Percentiles rank a stretch among this genome's conserved stretches.
These are phyloP conservation scores for Torrubiella hemipterigena DNA, from an alignment of 2,329 filamentous ascomycete genomes.

Conservation along the genomic window DNA sequence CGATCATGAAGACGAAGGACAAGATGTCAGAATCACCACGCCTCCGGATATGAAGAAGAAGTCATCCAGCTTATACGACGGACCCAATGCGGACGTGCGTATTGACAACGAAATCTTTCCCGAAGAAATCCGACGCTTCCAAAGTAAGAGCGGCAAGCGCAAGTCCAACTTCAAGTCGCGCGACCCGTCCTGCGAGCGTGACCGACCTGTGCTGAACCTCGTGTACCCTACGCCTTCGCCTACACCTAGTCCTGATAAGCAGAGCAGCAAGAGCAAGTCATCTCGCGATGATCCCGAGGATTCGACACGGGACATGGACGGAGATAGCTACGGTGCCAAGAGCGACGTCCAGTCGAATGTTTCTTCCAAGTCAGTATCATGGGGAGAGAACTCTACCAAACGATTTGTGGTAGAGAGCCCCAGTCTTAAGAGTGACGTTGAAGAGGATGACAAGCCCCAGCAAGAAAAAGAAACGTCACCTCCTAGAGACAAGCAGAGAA, in stretches of 20 bases:
- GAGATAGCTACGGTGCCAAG: conserved; percentile 21
- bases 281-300: conserved; percentile 8
- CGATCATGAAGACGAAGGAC: conserved; percentile 22
- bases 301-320: conserved; percentile 11
- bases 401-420: conserved; percentile 51
- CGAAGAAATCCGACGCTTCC: conserved; percentile 30
- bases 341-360: conserved; percentile 30
- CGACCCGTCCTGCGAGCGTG: conserved; percentile 41
- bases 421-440: conserved; percentile 22
- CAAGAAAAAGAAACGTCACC: background rate
- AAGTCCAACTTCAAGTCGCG: conserved; percentile 27
- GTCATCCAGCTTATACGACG: conserved; percentile 40
- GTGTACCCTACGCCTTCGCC: conserved; percentile 46
- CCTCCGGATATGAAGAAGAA: conserved; percentile 29
- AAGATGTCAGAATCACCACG: conserved; percentile 36
- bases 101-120: conserved; percentile 49
- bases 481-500: conserved; percentile 17
- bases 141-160: conserved; percentile 15
- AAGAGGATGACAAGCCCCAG: conserved; percentile 11
- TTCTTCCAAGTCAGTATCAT: conserved; percentile 47
- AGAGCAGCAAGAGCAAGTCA: conserved; percentile 6
- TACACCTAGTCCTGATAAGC: conserved; percentile 26
- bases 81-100: conserved; percentile 50
- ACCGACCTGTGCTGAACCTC: conserved; percentile 47
- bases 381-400: conserved; percentile 54